A percentile compares a stretch with the other conserved stretches of the same genome.
phyloP scores from a whole-genome alignment of 345 rosid genomes.

The Bruguiera sexangula region DNA sequence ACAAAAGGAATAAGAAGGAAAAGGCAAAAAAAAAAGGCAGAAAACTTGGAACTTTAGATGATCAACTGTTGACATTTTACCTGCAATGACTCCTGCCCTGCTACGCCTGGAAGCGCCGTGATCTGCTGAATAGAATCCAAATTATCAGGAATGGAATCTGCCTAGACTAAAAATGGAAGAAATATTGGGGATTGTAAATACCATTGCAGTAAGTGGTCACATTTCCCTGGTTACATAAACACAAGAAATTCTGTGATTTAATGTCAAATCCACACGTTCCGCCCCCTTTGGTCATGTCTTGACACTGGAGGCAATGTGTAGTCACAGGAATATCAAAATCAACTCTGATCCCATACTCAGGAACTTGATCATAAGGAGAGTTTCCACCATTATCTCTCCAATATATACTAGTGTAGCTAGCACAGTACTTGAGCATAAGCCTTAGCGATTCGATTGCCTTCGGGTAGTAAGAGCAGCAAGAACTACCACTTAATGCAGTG shows the following conservation, averaged over 20 bases:
- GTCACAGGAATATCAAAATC: slow-evolving; percentile 84
- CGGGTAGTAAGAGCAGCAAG: slow-evolving; percentile 84
- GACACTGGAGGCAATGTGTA: slow-evolving; percentile 69
- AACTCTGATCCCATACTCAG: slow-evolving; percentile 78
- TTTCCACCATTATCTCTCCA: slow-evolving; percentile 61
- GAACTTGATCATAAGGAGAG: slow-evolving; percentile 57
- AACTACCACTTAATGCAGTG: slow-evolving; percentile 40
- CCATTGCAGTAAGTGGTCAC: slow-evolving; percentile 70
- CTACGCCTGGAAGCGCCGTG: slow-evolving; percentile 30
- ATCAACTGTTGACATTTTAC: slow-evolving; percentile 17
- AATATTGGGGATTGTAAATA: slow-evolving; percentile 6
- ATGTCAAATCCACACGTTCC: slow-evolving; percentile 76
- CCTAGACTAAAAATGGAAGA: background rate
- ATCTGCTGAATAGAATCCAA: slow-evolving; percentile 32
- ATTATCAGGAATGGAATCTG: background rate
- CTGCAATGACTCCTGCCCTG: slow-evolving; percentile 50
- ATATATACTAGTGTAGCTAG: slow-evolving; percentile 73
- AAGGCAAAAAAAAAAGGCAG: background rate
- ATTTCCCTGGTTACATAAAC: slow-evolving; percentile 61
- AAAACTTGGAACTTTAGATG: background rate
- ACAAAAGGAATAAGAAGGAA: no score
- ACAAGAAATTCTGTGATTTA: slow-evolving; percentile 52
- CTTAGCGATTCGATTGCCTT: slow-evolving; percentile 79
- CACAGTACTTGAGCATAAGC: slow-evolving; percentile 80
- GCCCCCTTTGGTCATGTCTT: slow-evolving; percentile 68